Evolutionary conservation across 805 yeast genomes (phyloP).

Genomic region (Yamadazyma philogaea): DNA sequence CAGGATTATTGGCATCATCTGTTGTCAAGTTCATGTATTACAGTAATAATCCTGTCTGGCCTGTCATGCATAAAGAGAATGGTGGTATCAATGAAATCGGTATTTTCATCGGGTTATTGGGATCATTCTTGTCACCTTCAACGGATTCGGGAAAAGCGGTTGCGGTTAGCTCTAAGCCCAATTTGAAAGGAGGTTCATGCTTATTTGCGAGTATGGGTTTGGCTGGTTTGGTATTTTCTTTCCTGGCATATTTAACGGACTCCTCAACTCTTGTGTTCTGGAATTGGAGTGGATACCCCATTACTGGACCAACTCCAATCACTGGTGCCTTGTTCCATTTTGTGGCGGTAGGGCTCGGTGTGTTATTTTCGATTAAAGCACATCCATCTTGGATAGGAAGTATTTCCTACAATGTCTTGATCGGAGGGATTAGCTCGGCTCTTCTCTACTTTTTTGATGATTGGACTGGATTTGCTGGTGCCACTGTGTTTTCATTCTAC

Average conservation of each 20-base stretch:
- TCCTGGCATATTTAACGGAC: slow-evolving; percentile 76
- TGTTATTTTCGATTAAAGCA: slow-evolving; percentile 22
- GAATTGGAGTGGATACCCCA: slow-evolving; percentile 95
- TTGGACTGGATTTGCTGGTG: slow-evolving; percentile 78
- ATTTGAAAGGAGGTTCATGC: slow-evolving; percentile 38
- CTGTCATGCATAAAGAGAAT: slow-evolving; percentile 77
- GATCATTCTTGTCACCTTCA: slow-evolving; percentile 60
- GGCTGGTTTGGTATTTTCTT: slow-evolving; percentile 70
- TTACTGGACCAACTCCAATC: slow-evolving; percentile 82
- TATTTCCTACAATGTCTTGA: slow-evolving; percentile 29
- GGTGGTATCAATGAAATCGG: slow-evolving; percentile 86
- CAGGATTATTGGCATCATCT: slow-evolving; percentile 74
- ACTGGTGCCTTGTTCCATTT: slow-evolving; percentile 76
- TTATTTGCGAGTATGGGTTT: slow-evolving; percentile 62
- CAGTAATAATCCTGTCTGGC: slow-evolving; percentile 96
- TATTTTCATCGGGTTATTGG: slow-evolving; percentile 55
- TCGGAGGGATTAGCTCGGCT: slow-evolving; percentile 50
- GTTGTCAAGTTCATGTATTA: slow-evolving; percentile 70
- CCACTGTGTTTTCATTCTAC: slow-evolving; percentile 59
- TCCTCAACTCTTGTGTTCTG: slow-evolving; percentile 84
- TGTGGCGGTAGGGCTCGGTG: slow-evolving; percentile 56
- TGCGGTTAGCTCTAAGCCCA: neutral
- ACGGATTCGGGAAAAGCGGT: neutral
- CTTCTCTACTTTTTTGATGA: slow-evolving; percentile 51
- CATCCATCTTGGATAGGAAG: slow-evolving; percentile 23